These are phyloP conservation scores for Schizopora paradoxa DNA, from an alignment of 1,284 basidiomycete species.

Conservation along the genomic window DNA sequence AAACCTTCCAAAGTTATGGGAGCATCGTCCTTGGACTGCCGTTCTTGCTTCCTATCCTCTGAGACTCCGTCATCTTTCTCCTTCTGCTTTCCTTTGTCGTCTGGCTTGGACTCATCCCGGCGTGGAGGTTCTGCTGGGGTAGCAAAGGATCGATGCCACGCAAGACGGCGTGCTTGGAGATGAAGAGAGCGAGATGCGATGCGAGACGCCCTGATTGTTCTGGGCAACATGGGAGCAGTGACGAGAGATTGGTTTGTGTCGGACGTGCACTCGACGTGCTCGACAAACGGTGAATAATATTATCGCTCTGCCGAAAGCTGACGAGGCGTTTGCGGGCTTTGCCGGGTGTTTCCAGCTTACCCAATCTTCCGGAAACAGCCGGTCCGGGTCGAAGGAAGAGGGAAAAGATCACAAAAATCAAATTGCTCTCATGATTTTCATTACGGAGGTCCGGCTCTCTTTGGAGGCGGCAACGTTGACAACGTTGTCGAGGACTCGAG, in stretches of 20 bases:
- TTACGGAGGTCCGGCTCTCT: no score
- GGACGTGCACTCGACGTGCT: no score
- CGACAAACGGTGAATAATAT: no score
- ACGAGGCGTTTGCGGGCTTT: no score
- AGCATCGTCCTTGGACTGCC: constrained; percentile 39
- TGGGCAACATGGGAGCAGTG: constrained; percentile 35
- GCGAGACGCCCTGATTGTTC: constrained; percentile 36
- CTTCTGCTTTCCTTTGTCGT: constrained; percentile 37
- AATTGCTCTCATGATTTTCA: no score
- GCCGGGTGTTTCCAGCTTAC: no score
- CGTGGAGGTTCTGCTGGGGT: constrained; percentile 34
- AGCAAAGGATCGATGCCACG: constrained; percentile 35
- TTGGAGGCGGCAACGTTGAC: no score
- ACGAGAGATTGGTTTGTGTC: constrained; percentile 13
- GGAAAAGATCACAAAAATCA: no score
- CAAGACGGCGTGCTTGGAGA: constrained; percentile 27
- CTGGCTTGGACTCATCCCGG: constrained; percentile 26
- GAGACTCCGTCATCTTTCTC: constrained; percentile 27
- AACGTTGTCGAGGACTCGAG: no score
- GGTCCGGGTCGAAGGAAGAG: no score
- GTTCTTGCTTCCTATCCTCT: constrained; percentile 24
- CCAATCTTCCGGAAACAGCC: no score
- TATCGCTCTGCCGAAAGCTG: no score
- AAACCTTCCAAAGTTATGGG: constrained; percentile 57
- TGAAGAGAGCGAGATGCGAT: constrained; percentile 32